Evolutionary conservation across 2,329 filamentous ascomycete species (phyloP), one percentile per base, ranked within the genome.

Genomic region (Orbilia quercus): DNA sequence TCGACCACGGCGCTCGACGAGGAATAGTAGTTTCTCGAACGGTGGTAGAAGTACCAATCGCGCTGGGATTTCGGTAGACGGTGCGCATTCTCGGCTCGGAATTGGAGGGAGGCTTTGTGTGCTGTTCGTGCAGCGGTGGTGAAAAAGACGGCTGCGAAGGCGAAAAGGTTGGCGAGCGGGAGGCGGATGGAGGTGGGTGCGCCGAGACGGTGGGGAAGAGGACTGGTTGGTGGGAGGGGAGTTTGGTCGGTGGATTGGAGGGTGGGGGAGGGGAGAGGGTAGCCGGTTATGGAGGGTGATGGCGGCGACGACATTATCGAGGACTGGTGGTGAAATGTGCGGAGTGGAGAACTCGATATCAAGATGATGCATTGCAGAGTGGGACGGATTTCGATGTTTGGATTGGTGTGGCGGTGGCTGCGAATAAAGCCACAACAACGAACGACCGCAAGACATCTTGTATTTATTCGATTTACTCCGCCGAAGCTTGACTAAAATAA

Each of bases 1-100:
- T 96, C 92, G 58, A 87, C 87, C 16, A 96, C 83, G 0, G 90
- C 94, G 4, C 90, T 91, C 20, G 90, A 85, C 78, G 91, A 89
- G 57, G 90, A 86, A 78, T 92, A 88, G 82, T 99, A 98, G 81
- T 96, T 98, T 82, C 98, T 98, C 80, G 88, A 91, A 82, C 97
- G 97, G 84, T 98, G 94, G 81, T 99, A 99, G n/a, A 98, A 86
- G 80, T 94, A 99, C 95, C 95, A 99, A 16, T 92, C 94, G 1
- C 89, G 87, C 23, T 91, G 89, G 0, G 89, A 89, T 2, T 87
- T 88, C 18, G 95, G 95, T 75, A 97, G 88, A 76, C 94, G 91
- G 84, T 99, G 95, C 0, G 95, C 92, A 79, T 99, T 96, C 82
- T 99, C 95, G 72, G 95, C 95, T 63, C 94, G 90, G 83, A 97